Evolutionary conservation across 352 stramenopile species (phyloP).

Genomic region (Globisporangium takayamanum): DNA sequence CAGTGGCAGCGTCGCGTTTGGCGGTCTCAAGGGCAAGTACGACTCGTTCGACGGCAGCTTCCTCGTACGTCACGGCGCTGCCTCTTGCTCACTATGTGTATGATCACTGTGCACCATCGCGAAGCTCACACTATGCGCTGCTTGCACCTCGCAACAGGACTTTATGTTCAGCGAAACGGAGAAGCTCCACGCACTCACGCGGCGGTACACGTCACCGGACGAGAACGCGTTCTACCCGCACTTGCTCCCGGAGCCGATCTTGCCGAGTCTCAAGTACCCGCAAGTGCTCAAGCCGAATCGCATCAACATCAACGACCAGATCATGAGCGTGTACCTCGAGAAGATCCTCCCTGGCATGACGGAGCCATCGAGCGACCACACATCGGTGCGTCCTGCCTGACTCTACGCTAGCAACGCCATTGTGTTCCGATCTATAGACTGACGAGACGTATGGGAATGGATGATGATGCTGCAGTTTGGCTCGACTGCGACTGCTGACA

Average conservation of each 20-base stretch:
- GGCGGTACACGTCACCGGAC: constrained; percentile 97
- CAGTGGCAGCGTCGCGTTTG: constrained; percentile 67
- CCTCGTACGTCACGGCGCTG: constrained; percentile 21
- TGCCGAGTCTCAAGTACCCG: constrained; percentile 91
- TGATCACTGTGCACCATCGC: not conserved
- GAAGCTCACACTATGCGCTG: not conserved
- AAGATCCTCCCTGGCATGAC: constrained; percentile 93
- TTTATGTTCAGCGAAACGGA: constrained; percentile 98
- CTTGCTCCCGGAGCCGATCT: constrained; percentile 85
- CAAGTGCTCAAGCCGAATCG: constrained; percentile 90
- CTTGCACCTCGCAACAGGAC: constrained; percentile 50
- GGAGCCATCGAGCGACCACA: constrained; percentile 83
- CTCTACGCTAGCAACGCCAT: too few species aligned
- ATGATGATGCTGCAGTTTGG: constrained; percentile 39
- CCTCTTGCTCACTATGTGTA: not conserved
- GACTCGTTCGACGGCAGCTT: constrained; percentile 79
- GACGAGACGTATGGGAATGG: not conserved
- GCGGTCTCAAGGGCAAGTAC: constrained; percentile 81
- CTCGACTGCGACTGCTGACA: constrained; percentile 84
- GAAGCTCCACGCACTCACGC: constrained; percentile 89
- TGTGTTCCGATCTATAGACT: not conserved
- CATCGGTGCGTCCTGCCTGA: constrained; percentile 30
- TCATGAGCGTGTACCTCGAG: constrained; percentile 95
- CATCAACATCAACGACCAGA: constrained; percentile 97
- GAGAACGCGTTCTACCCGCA: constrained; percentile 98